Conservation (phyloP, 208 protist species). For the Entamoeba nuttalli region DNA sequence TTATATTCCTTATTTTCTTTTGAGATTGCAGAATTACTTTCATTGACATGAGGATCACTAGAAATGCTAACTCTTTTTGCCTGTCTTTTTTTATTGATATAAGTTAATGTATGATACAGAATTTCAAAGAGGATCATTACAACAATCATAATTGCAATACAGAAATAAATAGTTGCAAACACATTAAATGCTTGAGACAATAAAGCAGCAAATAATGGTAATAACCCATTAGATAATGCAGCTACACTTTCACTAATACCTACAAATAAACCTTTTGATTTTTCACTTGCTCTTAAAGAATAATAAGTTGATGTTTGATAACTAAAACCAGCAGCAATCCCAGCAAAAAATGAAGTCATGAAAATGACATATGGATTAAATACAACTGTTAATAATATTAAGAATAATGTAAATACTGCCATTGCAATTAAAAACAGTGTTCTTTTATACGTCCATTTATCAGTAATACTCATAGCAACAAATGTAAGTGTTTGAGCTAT, state of each 20-base stretch:
- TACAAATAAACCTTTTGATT: background rate
- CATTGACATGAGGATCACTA: too few species aligned
- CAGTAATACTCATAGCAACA: background rate
- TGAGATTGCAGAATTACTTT: too few species aligned
- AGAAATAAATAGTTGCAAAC: background rate
- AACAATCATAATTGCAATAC: background rate
- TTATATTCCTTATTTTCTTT: too few species aligned
- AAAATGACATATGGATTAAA: background rate
- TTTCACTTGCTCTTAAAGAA: background rate
- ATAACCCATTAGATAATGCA: background rate
- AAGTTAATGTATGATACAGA: background rate
- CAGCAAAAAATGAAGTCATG: background rate
- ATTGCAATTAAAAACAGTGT: background rate
- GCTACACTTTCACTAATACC: background rate
- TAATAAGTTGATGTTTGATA: background rate
- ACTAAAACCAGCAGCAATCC: background rate
- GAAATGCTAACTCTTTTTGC: background rate
- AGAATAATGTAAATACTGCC: background rate
- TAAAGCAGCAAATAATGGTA: background rate
- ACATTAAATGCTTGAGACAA: background rate
- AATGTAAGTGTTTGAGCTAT: background rate
- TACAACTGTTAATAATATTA: background rate
- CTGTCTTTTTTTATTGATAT: background rate
- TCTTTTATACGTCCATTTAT: background rate
- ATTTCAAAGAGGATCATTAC: too few species aligned